Conservation (phyloP, 208 protist genomes). For the Leishmania guyanensis region DNA sequence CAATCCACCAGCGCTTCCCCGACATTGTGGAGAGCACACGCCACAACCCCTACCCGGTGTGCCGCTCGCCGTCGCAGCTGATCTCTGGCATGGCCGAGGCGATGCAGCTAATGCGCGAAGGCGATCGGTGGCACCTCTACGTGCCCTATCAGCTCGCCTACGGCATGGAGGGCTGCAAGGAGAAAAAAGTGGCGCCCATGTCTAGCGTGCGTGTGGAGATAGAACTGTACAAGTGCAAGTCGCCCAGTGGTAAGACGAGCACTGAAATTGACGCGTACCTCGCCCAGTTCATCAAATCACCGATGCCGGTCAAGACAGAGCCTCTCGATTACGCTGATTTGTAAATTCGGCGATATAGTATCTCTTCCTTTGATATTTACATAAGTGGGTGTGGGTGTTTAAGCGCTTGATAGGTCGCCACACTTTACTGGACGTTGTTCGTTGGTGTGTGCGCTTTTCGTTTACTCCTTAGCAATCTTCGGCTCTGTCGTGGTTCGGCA, state of each 20-base stretch:
- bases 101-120: constrained; percentile 87
- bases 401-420: not conserved
- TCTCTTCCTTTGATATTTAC: not conserved
- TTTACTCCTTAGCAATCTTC: not conserved
- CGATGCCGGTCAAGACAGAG: constrained; percentile 37
- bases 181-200: constrained; percentile 40
- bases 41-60: constrained; percentile 47
- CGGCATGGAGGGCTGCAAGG: constrained; percentile 46
- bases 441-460: not conserved
- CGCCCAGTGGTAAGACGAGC: constrained; percentile 44
- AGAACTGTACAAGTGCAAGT: constrained; percentile 56
- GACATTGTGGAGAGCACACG: constrained; percentile 63
- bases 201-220: constrained; percentile 68
- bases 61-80: constrained; percentile 56
- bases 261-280: constrained; percentile 66
- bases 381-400: not conserved
- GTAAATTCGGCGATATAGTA: constrained; percentile 11
- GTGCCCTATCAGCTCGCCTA: constrained; percentile 78
- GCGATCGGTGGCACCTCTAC: constrained; percentile 77
- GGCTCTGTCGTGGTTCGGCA: no score
- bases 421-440: not conserved
- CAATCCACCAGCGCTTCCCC: constrained; percentile 48
- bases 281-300: constrained; percentile 42
- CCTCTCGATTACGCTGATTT: constrained; percentile 40
- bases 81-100: constrained; percentile 71